Percentiles rank a stretch among this genome's conserved stretches.
These are phyloP conservation scores for Straminergon stramineum DNA, from an alignment of 225 moss, liverwort and hornwort genomes.

Conservation along the genomic window DNA sequence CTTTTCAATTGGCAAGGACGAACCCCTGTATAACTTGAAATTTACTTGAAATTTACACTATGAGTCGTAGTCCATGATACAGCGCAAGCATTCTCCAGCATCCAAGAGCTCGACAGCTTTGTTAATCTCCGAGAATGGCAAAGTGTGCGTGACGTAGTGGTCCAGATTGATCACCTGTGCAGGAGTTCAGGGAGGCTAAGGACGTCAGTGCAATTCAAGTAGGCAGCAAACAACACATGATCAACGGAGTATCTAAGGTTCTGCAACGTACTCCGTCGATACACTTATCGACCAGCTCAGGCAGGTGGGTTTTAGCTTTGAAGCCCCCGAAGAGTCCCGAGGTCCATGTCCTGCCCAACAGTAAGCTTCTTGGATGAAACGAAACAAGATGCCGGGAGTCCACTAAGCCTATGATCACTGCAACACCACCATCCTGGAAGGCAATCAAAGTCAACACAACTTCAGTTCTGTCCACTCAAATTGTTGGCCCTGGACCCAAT, in stretches of 20 bases:
- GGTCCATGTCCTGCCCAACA: conserved; percentile 34
- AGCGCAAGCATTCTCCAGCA: conserved; percentile 28
- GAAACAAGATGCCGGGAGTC: conserved; percentile 15
- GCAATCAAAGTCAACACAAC: not conserved
- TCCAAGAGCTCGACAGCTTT: conserved; percentile 33
- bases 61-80: conserved; percentile 20
- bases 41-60: not conserved
- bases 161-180: conserved; percentile 36
- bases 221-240: not conserved
- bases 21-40: not conserved
- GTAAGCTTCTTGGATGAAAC: conserved; percentile 22
- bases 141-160: conserved; percentile 34
- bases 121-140: conserved; percentile 44
- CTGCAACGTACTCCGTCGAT: conserved; percentile 14
- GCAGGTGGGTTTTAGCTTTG: conserved; percentile 28
- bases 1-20: not conserved
- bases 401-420: conserved; percentile 31
- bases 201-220: not conserved
- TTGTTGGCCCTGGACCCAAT: not conserved
- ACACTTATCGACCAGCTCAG: conserved; percentile 26
- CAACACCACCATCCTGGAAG: conserved; percentile 34
- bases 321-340: conserved; percentile 42
- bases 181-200: not conserved
- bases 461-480: not conserved
- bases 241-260: not conserved